phyloP scores from a whole-genome alignment of 2,329 filamentous ascomycete genomes.

The Aspergillus arachidicola region DNA sequence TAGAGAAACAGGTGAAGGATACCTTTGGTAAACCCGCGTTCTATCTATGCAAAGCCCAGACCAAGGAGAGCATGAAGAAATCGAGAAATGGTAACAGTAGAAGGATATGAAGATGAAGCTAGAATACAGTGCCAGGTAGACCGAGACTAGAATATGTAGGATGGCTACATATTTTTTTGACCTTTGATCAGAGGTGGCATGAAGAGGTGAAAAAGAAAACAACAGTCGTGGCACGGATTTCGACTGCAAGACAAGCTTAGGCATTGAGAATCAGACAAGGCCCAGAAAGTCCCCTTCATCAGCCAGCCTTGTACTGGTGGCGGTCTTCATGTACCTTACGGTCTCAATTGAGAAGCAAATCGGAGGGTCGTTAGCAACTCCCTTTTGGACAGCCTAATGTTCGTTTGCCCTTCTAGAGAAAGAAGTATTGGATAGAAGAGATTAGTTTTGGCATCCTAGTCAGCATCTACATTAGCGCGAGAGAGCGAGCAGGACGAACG shows the following conservation, averaged over 20 bases:
- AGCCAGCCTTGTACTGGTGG: constrained; percentile 11
- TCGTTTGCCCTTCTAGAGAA: background rate
- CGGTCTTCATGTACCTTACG: constrained; percentile 9
- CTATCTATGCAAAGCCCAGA: background rate
- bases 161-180: background rate
- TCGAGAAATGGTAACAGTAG: background rate
- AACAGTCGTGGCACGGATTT: background rate
- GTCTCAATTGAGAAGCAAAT: constrained; percentile 2
- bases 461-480: constrained; percentile 2
- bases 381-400: background rate
- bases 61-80: background rate
- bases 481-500: background rate
- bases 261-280: background rate
- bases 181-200: background rate
- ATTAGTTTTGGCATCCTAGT: background rate
- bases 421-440: background rate
- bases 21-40: background rate
- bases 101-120: background rate
- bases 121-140: background rate
- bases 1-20: background rate
- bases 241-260: background rate
- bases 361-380: constrained; percentile 4
- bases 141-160: background rate
- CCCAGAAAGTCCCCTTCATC: constrained; percentile 8
- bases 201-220: background rate